Conservation (phyloP, 257 asterid genomes). For the Henckelia pumila region DNA sequence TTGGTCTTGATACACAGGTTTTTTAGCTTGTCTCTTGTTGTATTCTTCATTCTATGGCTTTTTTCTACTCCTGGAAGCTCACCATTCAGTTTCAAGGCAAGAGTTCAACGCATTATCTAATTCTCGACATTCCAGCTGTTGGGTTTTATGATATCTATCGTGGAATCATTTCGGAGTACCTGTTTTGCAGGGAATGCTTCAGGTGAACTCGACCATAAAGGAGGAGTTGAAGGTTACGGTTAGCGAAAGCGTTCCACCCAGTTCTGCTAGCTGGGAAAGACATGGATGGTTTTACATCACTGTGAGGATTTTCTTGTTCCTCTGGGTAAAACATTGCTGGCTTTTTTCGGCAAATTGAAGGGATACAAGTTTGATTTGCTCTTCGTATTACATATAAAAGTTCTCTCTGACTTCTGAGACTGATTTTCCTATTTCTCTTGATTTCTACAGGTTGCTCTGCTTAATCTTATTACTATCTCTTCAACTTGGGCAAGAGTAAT, state of each 20-base stretch:
- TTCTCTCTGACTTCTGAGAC: constrained; percentile 17
- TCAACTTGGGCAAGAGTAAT: constrained; percentile 99
- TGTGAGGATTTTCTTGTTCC: constrained; percentile 84
- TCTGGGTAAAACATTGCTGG: constrained; percentile 64
- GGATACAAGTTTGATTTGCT: constrained; percentile 1
- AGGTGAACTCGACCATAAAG: constrained; percentile 45
- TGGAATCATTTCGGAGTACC: constrained; percentile 17
- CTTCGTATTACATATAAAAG: background rate
- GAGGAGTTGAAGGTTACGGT: constrained; percentile 63
- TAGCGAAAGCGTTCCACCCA: constrained; percentile 37
- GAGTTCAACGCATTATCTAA: constrained; percentile 18
- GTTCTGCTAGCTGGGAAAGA: constrained; percentile 56
- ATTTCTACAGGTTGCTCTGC: constrained; percentile 76
- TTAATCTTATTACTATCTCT: constrained; percentile 94
- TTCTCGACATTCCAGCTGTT: constrained; percentile 9
- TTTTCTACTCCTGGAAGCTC: constrained; percentile 71
- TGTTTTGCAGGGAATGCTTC: constrained; percentile 47
- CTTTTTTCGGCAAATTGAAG: constrained; percentile 20
- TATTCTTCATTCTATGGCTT: constrained; percentile 77
- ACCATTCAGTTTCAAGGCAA: constrained; percentile 53
- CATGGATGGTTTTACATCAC: constrained; percentile 80
- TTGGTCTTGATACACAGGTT: constrained; percentile 81
- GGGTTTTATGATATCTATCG: constrained; percentile 12
- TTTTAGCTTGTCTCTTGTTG: constrained; percentile 75
- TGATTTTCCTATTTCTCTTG: constrained; percentile 14